Base-by-base conservation (phyloP, 257 asterid genomes). In the Nicotiana undulata region DNA sequence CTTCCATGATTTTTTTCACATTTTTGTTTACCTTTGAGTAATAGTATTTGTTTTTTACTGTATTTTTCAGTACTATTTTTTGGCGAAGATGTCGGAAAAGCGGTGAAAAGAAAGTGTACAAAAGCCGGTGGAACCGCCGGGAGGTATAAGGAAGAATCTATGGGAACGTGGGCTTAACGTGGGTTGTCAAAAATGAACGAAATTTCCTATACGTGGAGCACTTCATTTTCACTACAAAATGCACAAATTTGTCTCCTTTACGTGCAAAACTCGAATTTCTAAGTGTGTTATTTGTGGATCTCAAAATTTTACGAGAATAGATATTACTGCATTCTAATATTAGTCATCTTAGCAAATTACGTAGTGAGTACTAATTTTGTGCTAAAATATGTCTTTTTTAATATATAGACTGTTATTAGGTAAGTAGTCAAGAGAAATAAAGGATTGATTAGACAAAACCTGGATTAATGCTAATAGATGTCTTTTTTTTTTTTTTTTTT, bases 151-250 rank as follows among this genome's bases (percentile, higher is more conserved):
- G 52, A 59, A 70, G 40, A 72, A 46, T 72, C 16, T 72, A 1
- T 72, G 60, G 60, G 78, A 24, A 46, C 60, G 78, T 70, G 77
- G 77, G 59, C 13, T 44, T 17, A 70, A 44, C 77, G 77, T 72
- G 78, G 78, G 60, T 22, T 72, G 78, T 40, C 56, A 66, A 66
- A n/a, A n/a, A 22, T 3, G 6, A 60, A 22, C 16, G 17, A 0
- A 26, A 11, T 68, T 68, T 37, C 60, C 20, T 58, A 20, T 58
- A 8, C 28, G 4, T n/a, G 6, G 16, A 20, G 6, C 15, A 46
- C 15, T 46, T 46, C 22, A 8, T 13, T 72, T 9, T 15, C 60
- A 6, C 24, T 64, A 40, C 68, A 24, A 24, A 4, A 10, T 61
- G 26, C 67, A 26, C n/a, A 4, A 29, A 6, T 12, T 64, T 64